These are phyloP conservation scores for Suhomyces terraborum DNA, from an alignment of 1,139 yeast genomes.

Conservation along the genomic window DNA sequence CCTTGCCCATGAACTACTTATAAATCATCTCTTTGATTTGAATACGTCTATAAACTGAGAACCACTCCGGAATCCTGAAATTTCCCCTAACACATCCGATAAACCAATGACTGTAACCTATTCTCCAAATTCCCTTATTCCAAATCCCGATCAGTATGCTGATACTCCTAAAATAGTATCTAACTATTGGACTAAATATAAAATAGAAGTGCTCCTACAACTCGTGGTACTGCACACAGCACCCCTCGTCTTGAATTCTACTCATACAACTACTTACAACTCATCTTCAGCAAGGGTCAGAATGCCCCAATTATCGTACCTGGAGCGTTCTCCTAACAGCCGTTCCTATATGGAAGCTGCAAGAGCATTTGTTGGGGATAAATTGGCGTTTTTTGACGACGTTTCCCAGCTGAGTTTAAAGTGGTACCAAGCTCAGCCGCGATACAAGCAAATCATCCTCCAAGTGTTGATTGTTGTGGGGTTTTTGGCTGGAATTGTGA, in stretches of 20 bases:
- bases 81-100: no score
- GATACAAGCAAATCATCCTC: constrained; percentile 15
- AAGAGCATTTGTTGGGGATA: constrained; percentile 8
- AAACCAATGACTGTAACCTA: no score
- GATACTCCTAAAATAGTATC: no score
- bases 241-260: background rate
- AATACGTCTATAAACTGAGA: no score
- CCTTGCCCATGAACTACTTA: no score
- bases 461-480: constrained; percentile 20
- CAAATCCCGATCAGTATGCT: no score
- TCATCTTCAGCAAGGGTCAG: background rate
- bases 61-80: no score
- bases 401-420: constrained; percentile 7
- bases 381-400: constrained; percentile 7
- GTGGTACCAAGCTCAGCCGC: constrained; percentile 20
- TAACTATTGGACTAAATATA: background rate
- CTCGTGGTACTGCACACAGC: background rate
- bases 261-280: background rate
- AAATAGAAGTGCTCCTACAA: background rate
- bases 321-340: constrained; percentile 20
- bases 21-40: no score
- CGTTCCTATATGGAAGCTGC: background rate
- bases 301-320: constrained; percentile 10
- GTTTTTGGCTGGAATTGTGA: constrained; percentile 27
- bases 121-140: no score